A percentile compares a stretch with the other conserved stretches of the same genome.
Conservation (phyloP, 2,329 filamentous ascomycete genomes). For the Grosmannia penicillata region DNA sequence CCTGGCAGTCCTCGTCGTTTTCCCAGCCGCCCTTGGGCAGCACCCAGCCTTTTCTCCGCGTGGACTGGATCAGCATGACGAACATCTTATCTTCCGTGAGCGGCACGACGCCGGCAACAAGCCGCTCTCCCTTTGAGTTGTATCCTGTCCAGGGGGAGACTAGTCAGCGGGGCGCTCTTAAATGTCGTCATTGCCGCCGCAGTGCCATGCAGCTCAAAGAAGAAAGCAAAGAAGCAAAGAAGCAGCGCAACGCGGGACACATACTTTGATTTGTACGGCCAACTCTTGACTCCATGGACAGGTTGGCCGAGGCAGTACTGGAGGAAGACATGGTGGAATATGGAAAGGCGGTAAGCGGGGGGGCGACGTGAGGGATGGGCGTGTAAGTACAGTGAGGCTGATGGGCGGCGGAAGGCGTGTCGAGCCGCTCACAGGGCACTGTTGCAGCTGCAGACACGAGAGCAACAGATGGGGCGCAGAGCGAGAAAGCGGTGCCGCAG, state of each 20-base stretch:
- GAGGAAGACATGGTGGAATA: background rate
- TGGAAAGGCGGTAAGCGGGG: background rate
- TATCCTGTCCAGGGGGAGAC: conserved; percentile 50
- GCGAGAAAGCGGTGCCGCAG: no score
- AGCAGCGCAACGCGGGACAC: no score
- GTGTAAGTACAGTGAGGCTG: no score
- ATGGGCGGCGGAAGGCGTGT: no score
- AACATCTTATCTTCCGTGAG: conserved; percentile 72
- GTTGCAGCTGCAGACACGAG: no score
- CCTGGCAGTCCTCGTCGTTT: conserved; percentile 73
- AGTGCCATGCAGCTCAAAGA: background rate
- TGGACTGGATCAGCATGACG: conserved; percentile 89
- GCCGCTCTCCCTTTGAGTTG: conserved; percentile 77
- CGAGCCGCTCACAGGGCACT: no score
- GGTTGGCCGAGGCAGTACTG: conserved; percentile 16
- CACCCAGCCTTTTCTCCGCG: conserved; percentile 83
- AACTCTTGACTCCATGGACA: conserved; percentile 58
- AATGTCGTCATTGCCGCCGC: background rate
- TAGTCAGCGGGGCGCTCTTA: background rate
- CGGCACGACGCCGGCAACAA: conserved; percentile 89
- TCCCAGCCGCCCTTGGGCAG: conserved; percentile 98
- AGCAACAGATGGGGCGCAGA: no score
- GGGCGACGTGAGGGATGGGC: background rate
- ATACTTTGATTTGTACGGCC: conserved; percentile 71
- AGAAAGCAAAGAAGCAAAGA: background rate